Evolutionary conservation across 305 asterid species (phyloP).

Genomic region (Solanum aculeatissimum): DNA sequence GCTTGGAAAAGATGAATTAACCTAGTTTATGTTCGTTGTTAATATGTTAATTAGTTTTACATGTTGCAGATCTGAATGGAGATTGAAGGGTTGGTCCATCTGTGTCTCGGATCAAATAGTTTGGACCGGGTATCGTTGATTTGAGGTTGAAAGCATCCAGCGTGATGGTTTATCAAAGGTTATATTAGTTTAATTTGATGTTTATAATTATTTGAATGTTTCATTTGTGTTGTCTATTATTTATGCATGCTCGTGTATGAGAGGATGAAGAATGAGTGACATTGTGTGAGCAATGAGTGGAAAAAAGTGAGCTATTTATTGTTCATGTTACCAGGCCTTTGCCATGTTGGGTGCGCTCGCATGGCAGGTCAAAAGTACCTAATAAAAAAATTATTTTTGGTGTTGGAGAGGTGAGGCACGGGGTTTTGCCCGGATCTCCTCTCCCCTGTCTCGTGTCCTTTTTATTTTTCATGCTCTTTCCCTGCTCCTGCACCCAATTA

Average conservation of each 20-base stretch:
- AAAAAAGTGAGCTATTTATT: background rate
- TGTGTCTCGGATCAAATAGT: no score
- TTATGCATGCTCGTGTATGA: background rate
- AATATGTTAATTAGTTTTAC: no score
- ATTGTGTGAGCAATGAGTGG: background rate
- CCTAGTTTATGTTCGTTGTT: background rate
- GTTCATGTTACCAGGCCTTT: conserved; percentile 33
- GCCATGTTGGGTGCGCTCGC: conserved; percentile 90
- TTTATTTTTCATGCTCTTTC: conserved; percentile 36
- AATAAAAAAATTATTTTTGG: conserved; percentile 24
- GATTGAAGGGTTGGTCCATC: background rate
- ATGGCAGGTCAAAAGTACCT: conserved; percentile 50
- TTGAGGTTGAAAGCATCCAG: background rate
- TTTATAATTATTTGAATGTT: background rate
- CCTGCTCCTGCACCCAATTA: conserved; percentile 4
- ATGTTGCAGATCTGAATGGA: background rate
- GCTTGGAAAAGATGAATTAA: no score
- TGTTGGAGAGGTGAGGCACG: conserved; percentile 48
- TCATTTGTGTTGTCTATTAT: background rate
- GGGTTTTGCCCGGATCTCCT: conserved; percentile 48
- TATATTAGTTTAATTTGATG: background rate
- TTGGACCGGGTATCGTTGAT: background rate
- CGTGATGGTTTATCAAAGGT: background rate
- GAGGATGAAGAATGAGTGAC: background rate
- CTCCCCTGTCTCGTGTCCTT: conserved; percentile 12